Conservation (phyloP, 768 basidiomycete species). For the Hericium coralloides region DNA sequence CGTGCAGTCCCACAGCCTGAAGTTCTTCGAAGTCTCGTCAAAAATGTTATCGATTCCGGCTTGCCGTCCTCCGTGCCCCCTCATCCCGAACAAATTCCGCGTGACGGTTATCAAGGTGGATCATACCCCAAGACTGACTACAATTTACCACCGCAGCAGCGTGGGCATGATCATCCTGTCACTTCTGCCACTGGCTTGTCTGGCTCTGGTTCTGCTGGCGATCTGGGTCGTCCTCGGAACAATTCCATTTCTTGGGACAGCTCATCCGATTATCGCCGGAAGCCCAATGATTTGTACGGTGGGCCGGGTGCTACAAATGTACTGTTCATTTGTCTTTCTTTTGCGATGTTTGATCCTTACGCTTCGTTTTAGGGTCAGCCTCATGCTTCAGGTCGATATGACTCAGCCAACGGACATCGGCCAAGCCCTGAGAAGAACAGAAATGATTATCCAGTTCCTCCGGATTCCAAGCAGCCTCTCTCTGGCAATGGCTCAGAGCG, state of each 20-base stretch:
- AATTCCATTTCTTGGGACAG: neutral
- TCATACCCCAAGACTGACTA: slow-evolving; percentile 1
- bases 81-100: slow-evolving; percentile 27
- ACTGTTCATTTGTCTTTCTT: neutral
- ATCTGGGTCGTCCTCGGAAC: slow-evolving; percentile 11
- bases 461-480: neutral
- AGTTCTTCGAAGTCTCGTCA: slow-evolving; percentile 54
- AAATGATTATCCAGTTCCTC: neutral
- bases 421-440: neutral
- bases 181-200: slow-evolving; percentile 6
- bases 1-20: slow-evolving; percentile 57
- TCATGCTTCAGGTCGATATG: neutral
- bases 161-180: slow-evolving; percentile 4
- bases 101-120: slow-evolving; percentile 7
- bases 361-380: neutral
- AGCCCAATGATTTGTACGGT: neutral
- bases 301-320: neutral
- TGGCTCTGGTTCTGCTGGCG: slow-evolving; percentile 14
- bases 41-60: slow-evolving; percentile 34
- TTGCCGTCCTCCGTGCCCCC: slow-evolving; percentile 22
- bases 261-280: neutral
- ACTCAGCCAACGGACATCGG: neutral
- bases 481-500: neutral
- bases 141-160: neutral
- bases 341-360: neutral